Evolutionary conservation across 177 flowering plant genomes (phyloP), one percentile per base, ranked within the genome.

Genomic region (Vitis hybrid): DNA sequence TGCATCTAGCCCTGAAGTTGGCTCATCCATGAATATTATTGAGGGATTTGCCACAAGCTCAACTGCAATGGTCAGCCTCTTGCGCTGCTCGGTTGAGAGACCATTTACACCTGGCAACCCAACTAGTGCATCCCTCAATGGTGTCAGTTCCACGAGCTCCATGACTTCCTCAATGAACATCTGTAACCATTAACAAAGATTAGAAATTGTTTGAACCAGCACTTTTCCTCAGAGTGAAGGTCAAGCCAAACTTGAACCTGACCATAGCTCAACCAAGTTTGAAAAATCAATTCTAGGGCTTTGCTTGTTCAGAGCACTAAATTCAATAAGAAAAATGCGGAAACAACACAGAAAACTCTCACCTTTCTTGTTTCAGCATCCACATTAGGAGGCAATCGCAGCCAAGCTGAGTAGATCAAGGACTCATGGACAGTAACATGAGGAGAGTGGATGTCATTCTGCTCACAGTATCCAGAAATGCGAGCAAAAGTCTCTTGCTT

Each of bases 1-100:
- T 20, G 97, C 97, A 83, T 92, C 97, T 2, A 92, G 80, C 60
- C 97, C 97, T 50, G 97, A 89, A 30, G 98, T 93, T 63, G 98
- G 98, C 71, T 93, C 98, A 66, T 93, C 98, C 94, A 91, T 88
- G 79, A 91, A 92, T 56, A 91, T 89, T 53, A 90, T 88, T 27
- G 77, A 27, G 12, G 97, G 91, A 96, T 66, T 92, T 92, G 1
- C 93, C 21, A 90, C 93, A 2, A 92, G 87, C 77, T 92, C 95
- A 67, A 90, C 95, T 9, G 97, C 95, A 52, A 90, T 89, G 3
- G 97, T 92, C 5, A 92, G 78, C 73, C 97, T 87, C 71, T 92
- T 92, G 48, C 97, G 84, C 73, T 92, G 96, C 75, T 92, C 96
- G 1, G 89, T 91, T 65, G 97, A 92, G 41, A 91, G 87, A 62